Evolutionary conservation across 1,139 yeast species (phyloP).

Genomic region (Taphrina deformans): DNA sequence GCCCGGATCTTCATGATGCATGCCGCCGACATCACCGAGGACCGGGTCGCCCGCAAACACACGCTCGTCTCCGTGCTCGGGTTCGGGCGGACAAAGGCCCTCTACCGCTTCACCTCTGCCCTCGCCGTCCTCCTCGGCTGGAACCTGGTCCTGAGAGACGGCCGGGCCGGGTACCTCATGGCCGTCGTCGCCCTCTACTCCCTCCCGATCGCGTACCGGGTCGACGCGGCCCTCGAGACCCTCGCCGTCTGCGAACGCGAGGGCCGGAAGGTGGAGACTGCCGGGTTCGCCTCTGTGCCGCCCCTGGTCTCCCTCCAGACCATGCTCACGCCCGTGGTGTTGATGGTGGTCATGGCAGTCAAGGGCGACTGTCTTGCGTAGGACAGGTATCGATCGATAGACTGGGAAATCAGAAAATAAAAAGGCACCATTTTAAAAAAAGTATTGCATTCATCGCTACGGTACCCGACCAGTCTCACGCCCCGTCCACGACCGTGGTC

Average conservation of each 20-base stretch:
- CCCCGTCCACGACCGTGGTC: background rate
- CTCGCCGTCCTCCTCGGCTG: background rate
- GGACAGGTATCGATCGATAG: too few relatives aligned
- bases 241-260: background rate
- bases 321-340: background rate
- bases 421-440: too few relatives aligned
- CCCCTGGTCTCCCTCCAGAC: conserved; percentile 7
- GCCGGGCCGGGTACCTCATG: background rate
- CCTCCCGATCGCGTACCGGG: conserved; percentile 3
- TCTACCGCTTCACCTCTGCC: background rate
- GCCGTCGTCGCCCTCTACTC: background rate
- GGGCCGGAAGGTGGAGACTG: background rate
- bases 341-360: background rate
- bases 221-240: background rate
- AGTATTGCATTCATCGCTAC: too few relatives aligned
- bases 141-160: background rate
- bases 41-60: conserved; percentile 14
- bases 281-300: background rate
- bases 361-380: conserved; percentile 14
- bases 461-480: too few relatives aligned
- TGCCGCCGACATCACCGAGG: conserved; percentile 19
- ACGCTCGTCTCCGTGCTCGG: conserved; percentile 19
- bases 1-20: conserved; percentile 14
- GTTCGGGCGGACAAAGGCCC: background rate
- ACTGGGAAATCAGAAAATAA: too few relatives aligned